phyloP scores from a whole-genome alignment of 805 yeast species.

The Lipomyces yamanashiensis region DNA sequence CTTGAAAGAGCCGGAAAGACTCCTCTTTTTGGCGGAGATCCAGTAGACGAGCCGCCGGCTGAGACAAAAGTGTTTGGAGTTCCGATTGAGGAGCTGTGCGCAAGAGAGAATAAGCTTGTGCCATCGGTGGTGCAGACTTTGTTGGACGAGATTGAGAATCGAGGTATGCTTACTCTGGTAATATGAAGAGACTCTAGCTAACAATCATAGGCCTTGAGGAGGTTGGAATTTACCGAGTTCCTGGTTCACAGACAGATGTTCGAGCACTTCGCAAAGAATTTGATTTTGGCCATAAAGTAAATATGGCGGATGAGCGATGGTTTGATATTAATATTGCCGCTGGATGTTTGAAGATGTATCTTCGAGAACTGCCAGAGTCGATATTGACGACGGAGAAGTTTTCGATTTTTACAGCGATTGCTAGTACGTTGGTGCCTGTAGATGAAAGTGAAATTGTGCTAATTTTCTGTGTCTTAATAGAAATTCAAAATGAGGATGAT shows the following conservation, averaged over 20 bases:
- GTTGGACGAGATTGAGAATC: slow-evolving; percentile 75
- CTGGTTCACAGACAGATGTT: slow-evolving; percentile 65
- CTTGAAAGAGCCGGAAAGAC: slow-evolving; percentile 3
- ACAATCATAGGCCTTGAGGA: slow-evolving; percentile 69
- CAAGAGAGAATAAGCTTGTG: slow-evolving; percentile 62
- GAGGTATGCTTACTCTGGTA: slow-evolving; percentile 42
- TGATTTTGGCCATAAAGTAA: slow-evolving; percentile 53
- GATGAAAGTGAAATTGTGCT: not conserved
- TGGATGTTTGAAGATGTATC: slow-evolving; percentile 80
- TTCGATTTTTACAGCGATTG: slow-evolving; percentile 67
- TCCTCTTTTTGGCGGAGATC: not conserved
- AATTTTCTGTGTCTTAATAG: not conserved
- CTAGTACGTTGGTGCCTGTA: slow-evolving; percentile 54
- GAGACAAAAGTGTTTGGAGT: slow-evolving; percentile 71
- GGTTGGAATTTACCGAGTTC: slow-evolving; percentile 83
- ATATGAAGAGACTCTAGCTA: not conserved
- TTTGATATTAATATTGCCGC: slow-evolving; percentile 86
- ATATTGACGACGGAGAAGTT: slow-evolving; percentile 69
- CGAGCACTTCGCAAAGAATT: slow-evolving; percentile 59
- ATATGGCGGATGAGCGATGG: slow-evolving; percentile 61
- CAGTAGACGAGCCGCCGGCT: slow-evolving; percentile 24
- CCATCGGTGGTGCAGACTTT: slow-evolving; percentile 72
- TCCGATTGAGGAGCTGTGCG: slow-evolving; percentile 76
- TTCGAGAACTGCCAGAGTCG: slow-evolving; percentile 86
- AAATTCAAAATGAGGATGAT: slow-evolving; percentile 17